phyloP scores from a whole-genome alignment of 75 land plant genomes.

The Larix kaempferi region DNA sequence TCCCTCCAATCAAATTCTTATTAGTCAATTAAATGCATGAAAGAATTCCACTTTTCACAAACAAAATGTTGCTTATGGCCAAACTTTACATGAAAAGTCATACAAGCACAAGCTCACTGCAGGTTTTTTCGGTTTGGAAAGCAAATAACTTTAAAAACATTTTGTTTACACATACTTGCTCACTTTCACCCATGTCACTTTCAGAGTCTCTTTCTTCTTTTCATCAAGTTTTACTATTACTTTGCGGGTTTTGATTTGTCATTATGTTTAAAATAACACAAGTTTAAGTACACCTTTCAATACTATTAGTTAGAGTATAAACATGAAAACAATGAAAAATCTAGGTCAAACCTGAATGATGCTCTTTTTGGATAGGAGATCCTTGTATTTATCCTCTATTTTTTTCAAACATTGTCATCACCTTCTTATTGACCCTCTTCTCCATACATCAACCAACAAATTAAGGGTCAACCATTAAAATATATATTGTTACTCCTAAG shows the following conservation, averaged over 20 bases:
- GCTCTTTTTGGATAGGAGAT: conserved; percentile 72
- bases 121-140: too few species aligned
- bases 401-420: conserved; percentile 97
- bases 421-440: conserved; percentile 98
- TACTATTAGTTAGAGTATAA: background rate
- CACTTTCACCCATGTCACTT: conserved; percentile 92
- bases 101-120: background rate
- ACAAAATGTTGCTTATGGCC: background rate
- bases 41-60: too few species aligned
- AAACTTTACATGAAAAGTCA: background rate
- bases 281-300: background rate
- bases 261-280: conserved; percentile 44
- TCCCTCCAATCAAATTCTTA: conserved; percentile 48
- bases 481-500: background rate
- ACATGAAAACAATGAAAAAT: background rate
- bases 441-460: conserved; percentile 58
- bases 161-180: conserved; percentile 72
- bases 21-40: background rate
- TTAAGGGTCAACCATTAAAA: background rate
- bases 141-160: too few species aligned
- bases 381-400: conserved; percentile 95
- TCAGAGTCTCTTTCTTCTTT: conserved; percentile 90
- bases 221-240: conserved; percentile 96
- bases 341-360: conserved; percentile 69
- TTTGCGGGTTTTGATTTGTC: conserved; percentile 86